phyloP scores from a whole-genome alignment of 495 filamentous ascomycete genomes.

The Xylaria telfairii region DNA sequence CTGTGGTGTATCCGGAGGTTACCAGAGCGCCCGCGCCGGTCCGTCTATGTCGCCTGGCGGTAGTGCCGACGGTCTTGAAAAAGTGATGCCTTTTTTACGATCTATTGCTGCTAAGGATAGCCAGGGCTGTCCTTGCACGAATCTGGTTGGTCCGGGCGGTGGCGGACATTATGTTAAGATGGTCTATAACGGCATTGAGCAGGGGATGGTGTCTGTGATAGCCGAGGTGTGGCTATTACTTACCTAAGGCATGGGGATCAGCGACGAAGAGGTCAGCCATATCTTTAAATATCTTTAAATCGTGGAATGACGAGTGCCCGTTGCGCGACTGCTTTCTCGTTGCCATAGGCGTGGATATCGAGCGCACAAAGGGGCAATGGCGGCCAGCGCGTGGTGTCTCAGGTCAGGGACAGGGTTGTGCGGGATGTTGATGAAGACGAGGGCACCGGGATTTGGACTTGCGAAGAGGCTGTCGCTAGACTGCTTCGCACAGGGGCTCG shows the following conservation, averaged over 20 bases:
- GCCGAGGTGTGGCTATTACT: slow-evolving; percentile 73
- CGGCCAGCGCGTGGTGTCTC: slow-evolving; percentile 63
- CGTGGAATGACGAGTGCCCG: slow-evolving; percentile 66
- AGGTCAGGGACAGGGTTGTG: slow-evolving; percentile 77
- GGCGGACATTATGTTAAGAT: slow-evolving; percentile 79
- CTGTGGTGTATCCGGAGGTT: slow-evolving; percentile 72
- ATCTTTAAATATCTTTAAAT: slow-evolving; percentile 65
- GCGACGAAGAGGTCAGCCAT: slow-evolving; percentile 66
- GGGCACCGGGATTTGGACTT: slow-evolving; percentile 71
- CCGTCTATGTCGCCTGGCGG: slow-evolving; percentile 72
- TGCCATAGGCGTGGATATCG: slow-evolving; percentile 68
- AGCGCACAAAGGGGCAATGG: slow-evolving; percentile 53
- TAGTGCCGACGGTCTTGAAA: slow-evolving; percentile 59
- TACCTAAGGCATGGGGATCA: slow-evolving; percentile 62
- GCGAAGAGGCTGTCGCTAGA: slow-evolving; percentile 64
- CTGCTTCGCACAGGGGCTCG: slow-evolving; percentile 73
- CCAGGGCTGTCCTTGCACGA: slow-evolving; percentile 66
- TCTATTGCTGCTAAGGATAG: slow-evolving; percentile 65
- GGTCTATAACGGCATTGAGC: slow-evolving; percentile 80
- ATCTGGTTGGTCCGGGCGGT: slow-evolving; percentile 64
- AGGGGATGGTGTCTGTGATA: slow-evolving; percentile 61
- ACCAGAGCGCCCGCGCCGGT: slow-evolving; percentile 69
- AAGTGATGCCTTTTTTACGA: slow-evolving; percentile 66
- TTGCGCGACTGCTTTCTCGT: slow-evolving; percentile 68
- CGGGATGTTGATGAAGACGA: slow-evolving; percentile 72